These are phyloP conservation scores for Phytophthora pini DNA, from an alignment of 352 stramenopile genomes.

Conservation along the genomic window DNA sequence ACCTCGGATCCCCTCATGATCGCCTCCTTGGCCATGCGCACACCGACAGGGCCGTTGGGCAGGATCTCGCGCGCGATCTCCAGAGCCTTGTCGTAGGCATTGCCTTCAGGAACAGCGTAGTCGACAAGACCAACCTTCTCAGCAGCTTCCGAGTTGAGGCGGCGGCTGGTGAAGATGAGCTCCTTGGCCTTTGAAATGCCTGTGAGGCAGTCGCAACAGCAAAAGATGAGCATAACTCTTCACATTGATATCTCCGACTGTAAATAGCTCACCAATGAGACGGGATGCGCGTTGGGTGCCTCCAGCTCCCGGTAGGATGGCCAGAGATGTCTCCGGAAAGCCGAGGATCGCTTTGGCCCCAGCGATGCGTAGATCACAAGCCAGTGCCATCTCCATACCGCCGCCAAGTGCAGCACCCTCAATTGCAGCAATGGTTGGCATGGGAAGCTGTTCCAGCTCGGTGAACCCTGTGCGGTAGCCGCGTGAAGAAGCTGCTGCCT, in stretches of 20 bases:
- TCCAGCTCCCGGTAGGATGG: conserved; percentile 93
- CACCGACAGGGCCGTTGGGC: conserved; percentile 90
- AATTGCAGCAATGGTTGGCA: conserved; percentile 93
- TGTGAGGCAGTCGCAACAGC: conserved; percentile 15
- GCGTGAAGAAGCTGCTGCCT: conserved; percentile 44
- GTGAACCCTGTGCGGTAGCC: conserved; percentile 86
- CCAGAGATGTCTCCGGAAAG: conserved; percentile 92
- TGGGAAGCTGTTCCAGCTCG: conserved; percentile 87
- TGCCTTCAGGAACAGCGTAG: conserved; percentile 78
- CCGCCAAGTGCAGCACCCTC: conserved; percentile 92
- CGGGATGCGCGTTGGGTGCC: conserved; percentile 93
- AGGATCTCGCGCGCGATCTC: conserved; percentile 91
- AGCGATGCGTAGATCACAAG: conserved; percentile 93
- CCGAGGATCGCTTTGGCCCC: conserved; percentile 88
- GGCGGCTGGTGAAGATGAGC: conserved; percentile 93
- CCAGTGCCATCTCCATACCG: conserved; percentile 92
- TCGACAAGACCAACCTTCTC: conserved; percentile 91
- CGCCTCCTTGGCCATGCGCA: conserved; percentile 92
- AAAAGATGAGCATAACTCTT: not conserved
- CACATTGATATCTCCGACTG: not conserved
- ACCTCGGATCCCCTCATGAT: conserved; percentile 89
- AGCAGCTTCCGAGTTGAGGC: conserved; percentile 76
- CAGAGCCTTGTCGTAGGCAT: conserved; percentile 76
- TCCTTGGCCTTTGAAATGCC: conserved; percentile 93
- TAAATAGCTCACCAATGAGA: conserved; percentile 72